A percentile compares a stretch with the other conserved stretches of the same genome.
These are phyloP conservation scores for Protomyces lactucae-debilis DNA, from an alignment of 1,139 yeast genomes.

Conservation along the genomic window DNA sequence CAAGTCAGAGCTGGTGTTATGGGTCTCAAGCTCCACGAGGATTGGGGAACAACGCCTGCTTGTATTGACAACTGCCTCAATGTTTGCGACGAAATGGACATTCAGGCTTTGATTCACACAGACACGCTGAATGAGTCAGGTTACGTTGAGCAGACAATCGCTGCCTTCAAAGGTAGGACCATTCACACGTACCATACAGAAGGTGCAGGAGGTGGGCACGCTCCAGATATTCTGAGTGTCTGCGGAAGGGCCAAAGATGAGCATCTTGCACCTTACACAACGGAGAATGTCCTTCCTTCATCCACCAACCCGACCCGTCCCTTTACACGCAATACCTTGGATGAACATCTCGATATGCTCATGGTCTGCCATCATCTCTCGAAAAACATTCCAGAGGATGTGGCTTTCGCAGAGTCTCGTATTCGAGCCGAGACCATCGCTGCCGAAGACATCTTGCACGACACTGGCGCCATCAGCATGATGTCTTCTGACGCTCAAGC, in stretches of 20 bases:
- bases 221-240: slow-evolving; percentile 29
- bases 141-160: slow-evolving; percentile 28
- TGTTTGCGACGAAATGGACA: slow-evolving; percentile 30
- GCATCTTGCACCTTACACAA: slow-evolving; percentile 2
- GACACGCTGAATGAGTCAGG: slow-evolving; percentile 30
- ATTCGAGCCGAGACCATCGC: slow-evolving; percentile 31
- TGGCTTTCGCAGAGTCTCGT: slow-evolving; percentile 31
- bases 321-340: slow-evolving; percentile 28
- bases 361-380: slow-evolving; percentile 31
- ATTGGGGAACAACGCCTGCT: slow-evolving; percentile 31
- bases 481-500: slow-evolving; percentile 31
- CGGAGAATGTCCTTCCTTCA: slow-evolving; percentile 28
- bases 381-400: slow-evolving; percentile 29
- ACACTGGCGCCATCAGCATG: slow-evolving; percentile 30
- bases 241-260: slow-evolving; percentile 19
- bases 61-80: slow-evolving; percentile 27
- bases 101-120: slow-evolving; percentile 30
- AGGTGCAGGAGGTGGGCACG: slow-evolving; percentile 31
- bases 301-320: slow-evolving; percentile 30
- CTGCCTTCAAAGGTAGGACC: slow-evolving; percentile 29
- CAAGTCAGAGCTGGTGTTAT: slow-evolving; percentile 29
- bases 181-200: slow-evolving; percentile 30
- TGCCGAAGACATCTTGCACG: slow-evolving; percentile 30
- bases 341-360: slow-evolving; percentile 29
- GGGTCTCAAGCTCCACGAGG: slow-evolving; percentile 29